Conservation (phyloP, 75 land plant species). For the Azolla pinnata region DNA sequence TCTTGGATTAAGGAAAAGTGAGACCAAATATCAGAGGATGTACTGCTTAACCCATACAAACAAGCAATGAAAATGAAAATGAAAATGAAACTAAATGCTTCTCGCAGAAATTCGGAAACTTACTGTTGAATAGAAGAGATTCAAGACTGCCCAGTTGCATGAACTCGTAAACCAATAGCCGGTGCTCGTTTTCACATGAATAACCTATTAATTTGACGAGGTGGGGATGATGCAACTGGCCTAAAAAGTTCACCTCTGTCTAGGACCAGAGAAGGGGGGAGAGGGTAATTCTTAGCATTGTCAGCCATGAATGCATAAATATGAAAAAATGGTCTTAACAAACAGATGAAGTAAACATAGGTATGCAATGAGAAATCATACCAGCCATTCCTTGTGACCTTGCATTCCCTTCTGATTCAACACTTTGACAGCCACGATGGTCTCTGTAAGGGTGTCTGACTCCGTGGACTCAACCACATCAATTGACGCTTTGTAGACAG, state of each 20-base stretch:
- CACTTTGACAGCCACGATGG: constrained; percentile 51
- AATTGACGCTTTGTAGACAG: constrained; percentile 56
- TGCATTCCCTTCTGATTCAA: constrained; percentile 52
- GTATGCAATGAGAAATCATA: constrained; percentile 10
- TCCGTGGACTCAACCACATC: constrained; percentile 48
- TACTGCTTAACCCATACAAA: background rate
- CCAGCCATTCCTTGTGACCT: constrained; percentile 78
- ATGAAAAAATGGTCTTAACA: background rate
- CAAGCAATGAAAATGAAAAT: background rate
- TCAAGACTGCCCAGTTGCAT: constrained; percentile 63
- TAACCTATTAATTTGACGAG: constrained; percentile 55
- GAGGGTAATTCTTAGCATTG: background rate
- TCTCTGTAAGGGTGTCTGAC: constrained; percentile 7
- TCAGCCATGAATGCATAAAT: background rate
- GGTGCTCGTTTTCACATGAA: constrained; percentile 52
- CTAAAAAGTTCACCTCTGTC: constrained; percentile 59
- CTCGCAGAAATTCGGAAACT: too few species aligned
- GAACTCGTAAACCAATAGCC: constrained; percentile 61
- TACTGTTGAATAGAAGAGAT: constrained; percentile 53
- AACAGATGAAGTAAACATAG: background rate
- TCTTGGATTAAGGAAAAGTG: background rate
- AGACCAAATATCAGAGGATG: background rate
- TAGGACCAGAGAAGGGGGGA: constrained; percentile 13
- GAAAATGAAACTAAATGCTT: background rate
- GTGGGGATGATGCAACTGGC: constrained; percentile 51